phyloP scores from a whole-genome alignment of 2,329 filamentous ascomycete species.

The Curvularia sp. region DNA sequence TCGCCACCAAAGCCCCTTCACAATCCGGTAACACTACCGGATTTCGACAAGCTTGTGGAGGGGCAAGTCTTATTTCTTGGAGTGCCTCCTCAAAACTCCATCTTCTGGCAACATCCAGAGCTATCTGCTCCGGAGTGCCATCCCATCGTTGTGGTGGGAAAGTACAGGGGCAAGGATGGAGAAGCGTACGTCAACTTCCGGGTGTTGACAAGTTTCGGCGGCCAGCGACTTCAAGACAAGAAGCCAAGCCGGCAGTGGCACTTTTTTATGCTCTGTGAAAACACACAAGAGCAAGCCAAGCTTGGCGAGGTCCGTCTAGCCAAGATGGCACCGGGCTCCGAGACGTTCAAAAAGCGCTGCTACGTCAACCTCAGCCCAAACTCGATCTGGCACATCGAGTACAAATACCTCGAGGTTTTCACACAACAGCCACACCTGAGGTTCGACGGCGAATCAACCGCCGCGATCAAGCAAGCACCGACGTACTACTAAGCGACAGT shows the following conservation, averaged over 20 bases:
- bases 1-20: conserved; percentile 1
- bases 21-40: conserved; percentile 6
- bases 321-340: conserved; percentile 20
- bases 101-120: background rate
- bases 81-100: background rate
- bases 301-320: conserved; percentile 1
- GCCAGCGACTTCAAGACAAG: conserved; percentile 7
- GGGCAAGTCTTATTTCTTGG: conserved; percentile 17
- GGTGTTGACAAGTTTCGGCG: conserved; percentile 22
- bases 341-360: conserved; percentile 24
- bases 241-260: conserved; percentile 3
- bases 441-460: conserved; percentile 18
- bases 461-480: conserved; percentile 13
- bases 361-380: conserved; percentile 30
- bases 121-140: conserved; percentile 6
- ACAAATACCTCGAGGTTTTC: conserved; percentile 23
- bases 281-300: conserved; percentile 2
- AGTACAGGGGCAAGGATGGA: conserved; percentile 1
- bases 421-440: conserved; percentile 5
- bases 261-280: conserved; percentile 25
- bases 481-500: background rate
- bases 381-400: conserved; percentile 25
- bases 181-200: conserved; percentile 19
- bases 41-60: conserved; percentile 1
- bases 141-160: conserved; percentile 22